Conservation (phyloP, 2,329 filamentous ascomycete genomes). For the Aureobasidium sp. region DNA sequence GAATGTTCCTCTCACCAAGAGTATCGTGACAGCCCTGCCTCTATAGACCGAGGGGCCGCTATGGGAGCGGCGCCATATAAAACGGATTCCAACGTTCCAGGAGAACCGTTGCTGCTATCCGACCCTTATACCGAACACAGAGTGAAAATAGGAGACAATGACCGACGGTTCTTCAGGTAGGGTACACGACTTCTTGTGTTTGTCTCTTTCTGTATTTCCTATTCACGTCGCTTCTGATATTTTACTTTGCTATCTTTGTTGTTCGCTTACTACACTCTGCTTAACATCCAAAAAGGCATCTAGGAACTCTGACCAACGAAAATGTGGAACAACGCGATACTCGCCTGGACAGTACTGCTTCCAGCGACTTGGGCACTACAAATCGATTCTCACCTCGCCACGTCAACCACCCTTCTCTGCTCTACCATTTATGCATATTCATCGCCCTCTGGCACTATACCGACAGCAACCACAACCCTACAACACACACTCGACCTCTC, state of each 20-base stretch:
- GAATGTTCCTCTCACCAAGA: too few relatives aligned
- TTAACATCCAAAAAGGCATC: not conserved
- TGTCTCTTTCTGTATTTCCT: not conserved
- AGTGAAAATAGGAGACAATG: not conserved
- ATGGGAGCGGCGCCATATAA: too few relatives aligned
- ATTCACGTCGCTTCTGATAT: not conserved
- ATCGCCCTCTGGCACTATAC: not conserved
- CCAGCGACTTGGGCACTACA: not conserved
- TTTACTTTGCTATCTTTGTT: not conserved
- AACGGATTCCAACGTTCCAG: not conserved
- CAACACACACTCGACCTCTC: not conserved
- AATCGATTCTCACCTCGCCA: not conserved
- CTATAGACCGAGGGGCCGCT: too few relatives aligned
- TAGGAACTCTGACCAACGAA: not conserved
- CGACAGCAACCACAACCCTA: not conserved
- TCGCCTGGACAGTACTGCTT: not conserved
- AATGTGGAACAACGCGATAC: not conserved
- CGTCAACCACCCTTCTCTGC: not conserved
- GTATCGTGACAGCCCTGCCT: too few relatives aligned
- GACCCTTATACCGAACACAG: not conserved
- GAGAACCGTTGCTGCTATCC: constrained; percentile 10
- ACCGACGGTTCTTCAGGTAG: not conserved
- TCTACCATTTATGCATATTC: not conserved
- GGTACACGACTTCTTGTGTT: not conserved
- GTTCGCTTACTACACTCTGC: not conserved